phyloP scores from a whole-genome alignment of 148 eudicot genomes.

The Fagopyrum tataricum region DNA sequence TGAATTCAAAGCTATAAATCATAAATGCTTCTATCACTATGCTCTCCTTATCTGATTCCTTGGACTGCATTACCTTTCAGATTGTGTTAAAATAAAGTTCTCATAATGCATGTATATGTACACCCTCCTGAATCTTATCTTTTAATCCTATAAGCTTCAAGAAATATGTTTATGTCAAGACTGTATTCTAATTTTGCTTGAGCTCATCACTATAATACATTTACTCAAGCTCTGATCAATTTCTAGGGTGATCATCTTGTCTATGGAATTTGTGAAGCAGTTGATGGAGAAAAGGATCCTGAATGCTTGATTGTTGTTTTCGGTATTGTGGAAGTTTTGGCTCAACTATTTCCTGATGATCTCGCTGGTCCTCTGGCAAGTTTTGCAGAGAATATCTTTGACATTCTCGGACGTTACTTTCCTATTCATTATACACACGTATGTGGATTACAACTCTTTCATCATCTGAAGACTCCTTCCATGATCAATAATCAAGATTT shows the following conservation, averaged over 20 bases:
- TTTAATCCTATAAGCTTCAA: not conserved
- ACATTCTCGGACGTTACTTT: slow-evolving; percentile 70
- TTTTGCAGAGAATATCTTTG: slow-evolving; percentile 73
- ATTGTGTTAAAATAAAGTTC: not conserved
- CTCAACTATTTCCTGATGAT: slow-evolving; percentile 46
- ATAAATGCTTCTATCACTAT: not conserved
- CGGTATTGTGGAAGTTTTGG: slow-evolving; percentile 61
- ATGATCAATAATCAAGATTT: not conserved
- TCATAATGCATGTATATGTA: slow-evolving; percentile 3
- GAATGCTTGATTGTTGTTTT: slow-evolving; percentile 67
- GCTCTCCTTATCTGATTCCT: not conserved
- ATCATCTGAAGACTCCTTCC: not conserved
- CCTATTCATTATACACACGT: slow-evolving; percentile 95
- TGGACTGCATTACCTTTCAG: not conserved
- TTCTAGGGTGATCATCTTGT: slow-evolving; percentile 65
- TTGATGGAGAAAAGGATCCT: slow-evolving; percentile 93
- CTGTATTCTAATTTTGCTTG: not conserved
- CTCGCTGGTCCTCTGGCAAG: slow-evolving; percentile 58
- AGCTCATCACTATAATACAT: not conserved
- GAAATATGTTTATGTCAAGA: not conserved
- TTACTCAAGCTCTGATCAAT: slow-evolving; percentile 8
- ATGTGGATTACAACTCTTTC: slow-evolving; percentile 25
- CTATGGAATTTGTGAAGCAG: slow-evolving; percentile 74
- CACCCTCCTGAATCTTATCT: not conserved
- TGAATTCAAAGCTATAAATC: not conserved